Evolutionary conservation across 2,329 filamentous ascomycete species (phyloP).

Genomic region (Pseudogymnoascus sp.): DNA sequence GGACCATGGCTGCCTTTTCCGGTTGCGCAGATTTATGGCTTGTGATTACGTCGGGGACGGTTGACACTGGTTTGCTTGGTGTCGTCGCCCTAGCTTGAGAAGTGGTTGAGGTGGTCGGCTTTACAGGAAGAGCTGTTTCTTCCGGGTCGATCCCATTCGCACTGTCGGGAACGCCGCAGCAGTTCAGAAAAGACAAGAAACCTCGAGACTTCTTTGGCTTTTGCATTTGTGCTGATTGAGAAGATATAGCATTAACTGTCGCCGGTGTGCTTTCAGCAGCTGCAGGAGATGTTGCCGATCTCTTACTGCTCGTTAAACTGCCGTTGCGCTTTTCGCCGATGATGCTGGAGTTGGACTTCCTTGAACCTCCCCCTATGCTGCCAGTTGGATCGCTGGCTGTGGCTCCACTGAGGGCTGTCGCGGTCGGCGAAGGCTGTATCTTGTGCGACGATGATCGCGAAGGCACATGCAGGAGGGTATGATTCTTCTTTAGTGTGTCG

Average conservation of each 20-base stretch:
- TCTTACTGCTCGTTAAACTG: conserved; percentile 58
- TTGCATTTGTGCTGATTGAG: conserved; percentile 24
- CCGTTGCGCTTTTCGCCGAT: conserved; percentile 57
- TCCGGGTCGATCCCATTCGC: conserved; percentile 36
- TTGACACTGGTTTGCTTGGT: conserved; percentile 25
- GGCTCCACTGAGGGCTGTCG: conserved; percentile 53
- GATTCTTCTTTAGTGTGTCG: conserved; percentile 34
- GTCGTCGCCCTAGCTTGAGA: conserved; percentile 21
- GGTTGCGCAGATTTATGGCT: conserved; percentile 12
- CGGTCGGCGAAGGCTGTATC: conserved; percentile 51
- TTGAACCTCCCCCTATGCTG: conserved; percentile 57
- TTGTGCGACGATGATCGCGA: conserved; percentile 57
- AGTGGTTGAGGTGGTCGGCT: conserved; percentile 34
- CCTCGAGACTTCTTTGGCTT: conserved; percentile 36
- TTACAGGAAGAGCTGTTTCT: conserved; percentile 36
- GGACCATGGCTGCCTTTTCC: conserved; percentile 25
- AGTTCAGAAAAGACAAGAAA: conserved; percentile 40
- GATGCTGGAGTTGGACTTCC: conserved; percentile 59
- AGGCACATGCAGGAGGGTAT: conserved; percentile 49
- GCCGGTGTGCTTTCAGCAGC: conserved; percentile 33
- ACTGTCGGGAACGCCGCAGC: conserved; percentile 38
- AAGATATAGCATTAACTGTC: conserved; percentile 27
- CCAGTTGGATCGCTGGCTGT: conserved; percentile 53
- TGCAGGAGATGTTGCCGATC: conserved; percentile 41
- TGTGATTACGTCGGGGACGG: background rate